These are phyloP conservation scores for Agrocybe chaxingu DNA, from an alignment of 768 basidiomycete genomes.

Conservation along the genomic window DNA sequence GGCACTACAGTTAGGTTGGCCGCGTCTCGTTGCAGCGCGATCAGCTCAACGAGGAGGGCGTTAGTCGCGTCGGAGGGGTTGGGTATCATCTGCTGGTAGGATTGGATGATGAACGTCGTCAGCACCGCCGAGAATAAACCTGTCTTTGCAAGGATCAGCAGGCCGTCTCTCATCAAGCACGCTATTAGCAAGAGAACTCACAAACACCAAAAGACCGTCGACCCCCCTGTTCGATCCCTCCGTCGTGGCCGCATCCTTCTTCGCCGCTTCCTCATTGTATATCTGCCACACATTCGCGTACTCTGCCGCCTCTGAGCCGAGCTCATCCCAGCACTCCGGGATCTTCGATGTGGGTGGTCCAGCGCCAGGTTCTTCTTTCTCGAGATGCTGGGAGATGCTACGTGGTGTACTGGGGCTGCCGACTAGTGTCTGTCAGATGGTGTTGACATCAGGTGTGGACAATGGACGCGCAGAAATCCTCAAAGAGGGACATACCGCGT, in stretches of 20 bases:
- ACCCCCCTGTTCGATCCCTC: constrained; percentile 41
- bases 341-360: constrained; percentile 69
- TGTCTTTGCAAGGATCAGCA: constrained; percentile 21
- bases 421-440: too few relatives aligned
- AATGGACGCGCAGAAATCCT: too few relatives aligned
- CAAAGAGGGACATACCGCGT: too few relatives aligned
- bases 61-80: constrained; percentile 31
- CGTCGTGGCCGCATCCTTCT: constrained; percentile 28
- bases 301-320: constrained; percentile 31
- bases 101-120: constrained; percentile 42
- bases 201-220: constrained; percentile 43
- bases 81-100: constrained; percentile 35
- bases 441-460: too few relatives aligned
- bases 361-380: constrained; percentile 55
- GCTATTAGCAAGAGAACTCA: constrained; percentile 18
- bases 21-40: constrained; percentile 22
- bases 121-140: constrained; percentile 42
- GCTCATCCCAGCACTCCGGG: constrained; percentile 32
- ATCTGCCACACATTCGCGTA: constrained; percentile 37
- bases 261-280: constrained; percentile 38
- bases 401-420: too few relatives aligned
- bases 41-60: constrained; percentile 27
- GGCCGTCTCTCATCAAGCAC: too few relatives aligned
- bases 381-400: constrained; percentile 29
- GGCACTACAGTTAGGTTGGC: constrained; percentile 8